Evolutionary conservation across 1,139 yeast species (phyloP).

Genomic region (Saccharomyces hybrid): DNA sequence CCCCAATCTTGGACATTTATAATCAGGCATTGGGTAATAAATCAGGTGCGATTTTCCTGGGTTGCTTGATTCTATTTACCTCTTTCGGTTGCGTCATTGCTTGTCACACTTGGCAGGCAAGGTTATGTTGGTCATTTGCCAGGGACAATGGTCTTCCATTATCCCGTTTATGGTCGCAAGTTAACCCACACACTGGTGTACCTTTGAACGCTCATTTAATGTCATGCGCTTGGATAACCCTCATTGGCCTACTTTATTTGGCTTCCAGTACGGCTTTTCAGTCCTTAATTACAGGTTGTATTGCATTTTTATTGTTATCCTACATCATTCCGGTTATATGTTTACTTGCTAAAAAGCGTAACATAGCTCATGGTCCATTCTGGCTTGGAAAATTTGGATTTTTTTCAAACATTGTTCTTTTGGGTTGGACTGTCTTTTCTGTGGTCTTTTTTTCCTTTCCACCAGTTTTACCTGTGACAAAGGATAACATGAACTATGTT

Average conservation of each 20-base stretch:
- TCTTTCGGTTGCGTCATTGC: slow-evolving; percentile 65
- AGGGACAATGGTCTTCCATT: slow-evolving; percentile 55
- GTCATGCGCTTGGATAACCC: slow-evolving; percentile 41
- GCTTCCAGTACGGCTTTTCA: slow-evolving; percentile 51
- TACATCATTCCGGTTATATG: slow-evolving; percentile 46
- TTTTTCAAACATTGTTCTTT: slow-evolving; percentile 46
- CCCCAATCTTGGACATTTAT: slow-evolving; percentile 56
- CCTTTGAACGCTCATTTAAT: slow-evolving; percentile 49
- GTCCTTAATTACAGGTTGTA: slow-evolving; percentile 49
- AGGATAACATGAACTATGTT: slow-evolving; percentile 61
- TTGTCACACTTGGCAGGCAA: slow-evolving; percentile 70
- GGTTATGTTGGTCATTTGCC: slow-evolving; percentile 70
- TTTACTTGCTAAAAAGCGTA: slow-evolving; percentile 49
- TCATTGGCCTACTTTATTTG: slow-evolving; percentile 45
- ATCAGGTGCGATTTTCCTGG: slow-evolving; percentile 54
- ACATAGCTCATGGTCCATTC: slow-evolving; percentile 61
- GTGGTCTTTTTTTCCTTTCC: slow-evolving; percentile 64
- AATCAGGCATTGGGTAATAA: slow-evolving; percentile 49
- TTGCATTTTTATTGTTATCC: slow-evolving; percentile 43
- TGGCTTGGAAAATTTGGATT: slow-evolving; percentile 59
- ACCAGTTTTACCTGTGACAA: slow-evolving; percentile 52
- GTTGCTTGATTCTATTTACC: slow-evolving; percentile 49
- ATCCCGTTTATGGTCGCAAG: slow-evolving; percentile 40
- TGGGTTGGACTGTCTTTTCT: slow-evolving; percentile 54
- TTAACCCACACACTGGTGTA: slow-evolving; percentile 40